Evolutionary conservation across 2,329 filamentous ascomycete genomes (phyloP), one percentile per base, ranked within the genome.

Genomic region (Fusarium chlamydosporum): DNA sequence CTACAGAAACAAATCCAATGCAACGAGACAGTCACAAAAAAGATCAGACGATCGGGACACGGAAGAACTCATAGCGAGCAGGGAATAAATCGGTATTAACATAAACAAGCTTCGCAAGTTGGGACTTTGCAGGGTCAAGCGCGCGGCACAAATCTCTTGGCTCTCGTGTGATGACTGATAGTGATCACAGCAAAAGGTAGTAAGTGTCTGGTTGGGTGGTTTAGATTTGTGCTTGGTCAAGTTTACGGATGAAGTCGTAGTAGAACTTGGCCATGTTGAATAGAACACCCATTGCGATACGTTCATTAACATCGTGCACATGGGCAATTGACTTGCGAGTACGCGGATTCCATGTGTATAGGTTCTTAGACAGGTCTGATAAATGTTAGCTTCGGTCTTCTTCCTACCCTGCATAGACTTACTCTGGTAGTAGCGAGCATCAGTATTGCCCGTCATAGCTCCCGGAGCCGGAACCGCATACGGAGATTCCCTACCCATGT

Each of bases 381-480:
- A 8, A 11, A 12, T 5, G 16, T 68, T 7, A 59, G 18, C 15
- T 4, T 7, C 13, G 15, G 10, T 1, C 1, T 1, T 12, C 2
- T 12, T 4, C 3, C 7, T 27, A 42, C 31, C 13, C 9, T 48
- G 2, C 3, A 34, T 20, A 0, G 4, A 59, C 63, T 67, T 31
- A 56, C 59, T 53, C 3, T 20, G 7, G 7, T 69, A 63, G 16
- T 69, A 38, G 1, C 57, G 53, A 11, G 40, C 54, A 20, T 67
- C 54, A 13, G 61, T 69, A 12, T 70, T 70, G 7, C 61, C 61
- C 0, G 66, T 63, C 66, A 69, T 69, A 27, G 56, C 46, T 3
- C 61, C 65, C 0, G 67, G 56, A 0, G 66, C 48, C 20, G 40
- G 27, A 5, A 58, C 53, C 2, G 66, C 61, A 1, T 23, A 56